phyloP scores from a whole-genome alignment of 345 rosid species.

The Draba incana region DNA sequence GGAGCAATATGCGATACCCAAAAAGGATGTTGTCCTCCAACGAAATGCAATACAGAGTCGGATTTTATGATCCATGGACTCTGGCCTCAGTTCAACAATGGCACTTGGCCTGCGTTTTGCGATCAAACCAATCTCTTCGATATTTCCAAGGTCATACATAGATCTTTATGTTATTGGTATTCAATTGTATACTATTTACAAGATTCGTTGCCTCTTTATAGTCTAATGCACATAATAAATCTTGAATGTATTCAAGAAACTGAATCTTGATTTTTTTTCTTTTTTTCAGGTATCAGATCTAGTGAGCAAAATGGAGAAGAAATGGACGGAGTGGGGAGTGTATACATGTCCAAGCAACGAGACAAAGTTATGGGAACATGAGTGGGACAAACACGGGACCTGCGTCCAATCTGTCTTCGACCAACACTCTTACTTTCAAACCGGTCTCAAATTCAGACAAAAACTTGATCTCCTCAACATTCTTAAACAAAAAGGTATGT shows the following conservation, averaged over 20 bases:
- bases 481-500: constrained; percentile 51
- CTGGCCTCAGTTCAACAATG: constrained; percentile 87
- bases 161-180: neutral
- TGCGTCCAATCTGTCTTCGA: constrained; percentile 73
- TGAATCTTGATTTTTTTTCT: neutral
- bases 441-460: constrained; percentile 58
- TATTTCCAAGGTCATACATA: constrained; percentile 34
- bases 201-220: neutral
- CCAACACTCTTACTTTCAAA: constrained; percentile 69
- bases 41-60: constrained; percentile 56
- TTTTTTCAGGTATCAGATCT: constrained; percentile 68
- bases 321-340: constrained; percentile 82
- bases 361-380: constrained; percentile 71
- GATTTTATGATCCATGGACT: constrained; percentile 92
- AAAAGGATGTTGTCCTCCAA: constrained; percentile 80
- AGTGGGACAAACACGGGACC: constrained; percentile 85
- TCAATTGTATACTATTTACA: neutral
- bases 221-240: no score
- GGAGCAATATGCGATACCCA: constrained; percentile 71
- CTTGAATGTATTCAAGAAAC: neutral
- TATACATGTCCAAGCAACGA: constrained; percentile 72
- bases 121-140: constrained; percentile 43
- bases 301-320: constrained; percentile 45
- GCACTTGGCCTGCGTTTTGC: constrained; percentile 71
- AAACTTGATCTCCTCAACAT: constrained; percentile 57